A percentile compares a stretch with the other conserved stretches of the same genome.
Evolutionary conservation across 495 filamentous ascomycete species (phyloP).

Genomic region (Penicillium mononematosum): DNA sequence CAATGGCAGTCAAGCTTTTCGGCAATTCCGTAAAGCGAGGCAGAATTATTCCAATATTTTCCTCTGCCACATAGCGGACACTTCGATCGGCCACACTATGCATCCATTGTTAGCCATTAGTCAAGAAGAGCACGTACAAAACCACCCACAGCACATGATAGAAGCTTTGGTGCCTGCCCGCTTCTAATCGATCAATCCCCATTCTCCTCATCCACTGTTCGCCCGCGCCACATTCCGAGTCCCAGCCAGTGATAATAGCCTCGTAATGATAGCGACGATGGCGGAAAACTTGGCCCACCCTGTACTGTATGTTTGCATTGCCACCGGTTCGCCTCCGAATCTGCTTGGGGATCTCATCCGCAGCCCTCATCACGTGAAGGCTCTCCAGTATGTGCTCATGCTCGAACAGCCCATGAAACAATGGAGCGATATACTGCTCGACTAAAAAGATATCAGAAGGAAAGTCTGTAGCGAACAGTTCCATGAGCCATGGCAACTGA

Average conservation of each 20-base stretch:
- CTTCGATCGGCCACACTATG: slow-evolving; percentile 67
- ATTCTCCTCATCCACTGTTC: slow-evolving; percentile 60
- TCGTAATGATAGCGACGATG: slow-evolving; percentile 79
- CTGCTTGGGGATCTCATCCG: slow-evolving; percentile 60
- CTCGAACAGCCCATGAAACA: slow-evolving; percentile 46
- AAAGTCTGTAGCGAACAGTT: slow-evolving; percentile 62
- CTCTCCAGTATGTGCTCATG: slow-evolving; percentile 49
- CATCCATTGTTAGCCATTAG: slow-evolving; percentile 7
- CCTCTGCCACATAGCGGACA: slow-evolving; percentile 78
- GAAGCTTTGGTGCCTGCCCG: slow-evolving; percentile 72
- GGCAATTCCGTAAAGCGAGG: slow-evolving; percentile 48
- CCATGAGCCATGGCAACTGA: slow-evolving; percentile 64
- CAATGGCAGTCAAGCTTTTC: slow-evolving; percentile 59
- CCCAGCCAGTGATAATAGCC: slow-evolving; percentile 87
- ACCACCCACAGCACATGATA: slow-evolving; percentile 78
- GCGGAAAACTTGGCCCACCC: slow-evolving; percentile 79
- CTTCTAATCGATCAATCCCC: slow-evolving; percentile 58
- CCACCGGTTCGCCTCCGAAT: slow-evolving; percentile 45
- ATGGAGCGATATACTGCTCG: slow-evolving; percentile 61
- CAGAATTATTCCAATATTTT: slow-evolving; percentile 71
- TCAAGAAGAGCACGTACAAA: not conserved
- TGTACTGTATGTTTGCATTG: slow-evolving; percentile 56
- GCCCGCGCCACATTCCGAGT: slow-evolving; percentile 53
- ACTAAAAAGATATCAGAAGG: slow-evolving; percentile 63
- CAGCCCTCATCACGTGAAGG: slow-evolving; percentile 56